A percentile compares a stretch with the other conserved stretches of the same genome.
These are phyloP conservation scores for Lepidium sativum DNA, from an alignment of 345 rosid genomes.

Conservation along the genomic window DNA sequence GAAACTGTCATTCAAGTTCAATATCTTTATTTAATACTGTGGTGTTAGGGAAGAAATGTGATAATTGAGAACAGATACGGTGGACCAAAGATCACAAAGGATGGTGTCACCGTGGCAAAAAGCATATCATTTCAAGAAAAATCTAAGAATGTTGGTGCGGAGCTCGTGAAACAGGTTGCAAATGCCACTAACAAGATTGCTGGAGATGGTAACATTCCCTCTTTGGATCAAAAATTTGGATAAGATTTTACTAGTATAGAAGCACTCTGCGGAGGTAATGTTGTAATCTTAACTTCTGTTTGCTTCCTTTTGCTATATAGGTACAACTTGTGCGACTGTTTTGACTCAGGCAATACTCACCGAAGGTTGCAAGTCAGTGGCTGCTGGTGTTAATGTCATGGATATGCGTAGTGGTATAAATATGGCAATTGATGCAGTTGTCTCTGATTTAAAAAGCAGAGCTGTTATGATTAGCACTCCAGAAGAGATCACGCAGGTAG, in stretches of 20 bases:
- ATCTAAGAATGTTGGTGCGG: conserved; percentile 81
- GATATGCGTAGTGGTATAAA: conserved; percentile 78
- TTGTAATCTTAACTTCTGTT: not conserved
- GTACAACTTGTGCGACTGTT: conserved; percentile 92
- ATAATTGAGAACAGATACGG: conserved; percentile 58
- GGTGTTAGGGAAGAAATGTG: conserved; percentile 75
- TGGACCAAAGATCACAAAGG: conserved; percentile 81
- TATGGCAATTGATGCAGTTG: conserved; percentile 66
- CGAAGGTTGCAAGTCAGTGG: conserved; percentile 89
- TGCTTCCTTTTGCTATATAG: conserved; percentile 29
- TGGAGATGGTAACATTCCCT: conserved; percentile 67
- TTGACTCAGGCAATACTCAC: conserved; percentile 76
- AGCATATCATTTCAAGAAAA: conserved; percentile 65
- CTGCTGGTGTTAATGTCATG: conserved; percentile 96
- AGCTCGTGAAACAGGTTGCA: conserved; percentile 89
- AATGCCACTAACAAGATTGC: conserved; percentile 78
- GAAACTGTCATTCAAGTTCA: no score
- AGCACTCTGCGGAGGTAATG: not conserved
- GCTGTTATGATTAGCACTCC: conserved; percentile 87
- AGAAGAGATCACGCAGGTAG: conserved; percentile 83
- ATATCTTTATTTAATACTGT: conserved; percentile 1
- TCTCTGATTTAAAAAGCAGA: conserved; percentile 67
- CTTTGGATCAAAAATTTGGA: not conserved
- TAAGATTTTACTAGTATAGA: not conserved
- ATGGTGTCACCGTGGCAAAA: conserved; percentile 89